phyloP scores from a whole-genome alignment of 805 yeast species.

The Sugiyamaella smithiae region DNA sequence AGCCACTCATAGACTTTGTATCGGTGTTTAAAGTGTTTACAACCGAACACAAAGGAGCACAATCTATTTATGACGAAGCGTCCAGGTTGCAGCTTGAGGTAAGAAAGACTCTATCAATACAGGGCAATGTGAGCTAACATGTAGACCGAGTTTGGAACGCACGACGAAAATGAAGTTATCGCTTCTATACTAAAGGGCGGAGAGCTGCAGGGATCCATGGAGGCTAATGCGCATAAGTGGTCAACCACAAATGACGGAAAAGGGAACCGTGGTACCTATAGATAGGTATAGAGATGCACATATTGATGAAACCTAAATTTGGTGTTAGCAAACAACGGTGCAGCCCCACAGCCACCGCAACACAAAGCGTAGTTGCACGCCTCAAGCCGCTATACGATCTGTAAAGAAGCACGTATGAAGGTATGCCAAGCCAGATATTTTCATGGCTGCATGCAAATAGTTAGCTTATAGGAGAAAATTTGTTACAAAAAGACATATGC shows the following conservation, averaged over 20 bases:
- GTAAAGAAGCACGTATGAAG: too few relatives aligned
- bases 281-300: too few relatives aligned
- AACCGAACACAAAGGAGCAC: constrained; percentile 62
- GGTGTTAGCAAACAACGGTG: too few relatives aligned
- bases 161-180: constrained; percentile 54
- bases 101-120: too few relatives aligned
- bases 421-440: too few relatives aligned
- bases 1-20: constrained; percentile 61
- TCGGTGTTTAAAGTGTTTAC: constrained; percentile 64
- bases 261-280: constrained; percentile 32
- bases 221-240: constrained; percentile 3
- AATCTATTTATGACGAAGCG: constrained; percentile 70
- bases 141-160: constrained; percentile 63
- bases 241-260: constrained; percentile 48
- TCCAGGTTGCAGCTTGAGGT: constrained; percentile 54
- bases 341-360: too few relatives aligned
- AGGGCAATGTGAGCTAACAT: too few relatives aligned
- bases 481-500: too few relatives aligned
- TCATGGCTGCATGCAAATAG: background rate
- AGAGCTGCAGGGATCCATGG: constrained; percentile 39
- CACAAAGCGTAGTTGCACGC: too few relatives aligned
- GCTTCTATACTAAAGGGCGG: constrained; percentile 62
- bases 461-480: too few relatives aligned
- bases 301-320: too few relatives aligned
- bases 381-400: too few relatives aligned